Evolutionary conservation across 2,329 filamentous ascomycete species (phyloP).

Genomic region (Phoma sp.): DNA sequence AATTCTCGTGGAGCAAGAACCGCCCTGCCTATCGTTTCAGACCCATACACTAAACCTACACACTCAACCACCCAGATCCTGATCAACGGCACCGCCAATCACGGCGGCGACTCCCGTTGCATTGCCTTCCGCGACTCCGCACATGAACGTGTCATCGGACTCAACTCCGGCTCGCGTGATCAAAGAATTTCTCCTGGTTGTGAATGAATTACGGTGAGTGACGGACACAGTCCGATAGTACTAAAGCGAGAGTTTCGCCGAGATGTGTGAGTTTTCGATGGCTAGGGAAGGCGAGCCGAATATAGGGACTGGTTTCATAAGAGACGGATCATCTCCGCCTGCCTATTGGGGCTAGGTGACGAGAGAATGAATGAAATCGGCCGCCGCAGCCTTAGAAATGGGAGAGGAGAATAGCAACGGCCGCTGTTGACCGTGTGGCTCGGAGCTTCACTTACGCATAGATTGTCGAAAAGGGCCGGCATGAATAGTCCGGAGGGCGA

Average conservation of each 20-base stretch:
- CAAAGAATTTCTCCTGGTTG: not conserved
- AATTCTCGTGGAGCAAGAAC: not conserved
- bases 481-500: not conserved
- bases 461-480: not conserved
- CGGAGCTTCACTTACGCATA: not conserved
- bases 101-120: not conserved
- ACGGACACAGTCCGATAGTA: slow-evolving; percentile 3
- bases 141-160: not conserved
- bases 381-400: not conserved
- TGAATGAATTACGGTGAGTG: not conserved
- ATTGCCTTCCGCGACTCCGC: no score
- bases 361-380: not conserved
- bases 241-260: not conserved
- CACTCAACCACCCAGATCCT: not conserved
- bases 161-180: slow-evolving; percentile 5
- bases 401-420: not conserved
- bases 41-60: not conserved
- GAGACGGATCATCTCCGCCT: not conserved
- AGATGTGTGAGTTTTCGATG: not conserved
- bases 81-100: not conserved
- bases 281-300: slow-evolving; percentile 6
- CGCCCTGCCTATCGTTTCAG: slow-evolving; percentile 7
- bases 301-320: not conserved
- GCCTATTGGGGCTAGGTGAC: not conserved
- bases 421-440: not conserved